Conservation (phyloP, 225 moss, liverwort and hornwort species). For the Ulota crispa region DNA sequence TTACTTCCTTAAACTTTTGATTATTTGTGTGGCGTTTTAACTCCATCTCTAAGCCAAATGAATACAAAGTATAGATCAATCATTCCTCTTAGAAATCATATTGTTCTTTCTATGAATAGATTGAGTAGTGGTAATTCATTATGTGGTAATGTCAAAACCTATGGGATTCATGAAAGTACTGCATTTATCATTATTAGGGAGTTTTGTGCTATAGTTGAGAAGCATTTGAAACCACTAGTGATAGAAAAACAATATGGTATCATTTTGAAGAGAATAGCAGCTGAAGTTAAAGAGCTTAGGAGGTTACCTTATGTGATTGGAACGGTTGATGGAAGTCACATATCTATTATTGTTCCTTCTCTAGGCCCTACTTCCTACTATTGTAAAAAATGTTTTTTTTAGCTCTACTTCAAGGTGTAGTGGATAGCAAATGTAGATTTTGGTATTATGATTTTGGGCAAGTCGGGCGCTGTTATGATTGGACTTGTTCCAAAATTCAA, state of each 20-base stretch:
- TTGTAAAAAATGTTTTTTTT: no score
- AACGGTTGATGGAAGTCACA: background rate
- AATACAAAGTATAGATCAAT: background rate
- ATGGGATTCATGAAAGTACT: background rate
- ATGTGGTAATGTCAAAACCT: background rate
- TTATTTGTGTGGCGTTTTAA: background rate
- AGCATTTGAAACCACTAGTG: background rate
- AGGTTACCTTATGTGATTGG: background rate
- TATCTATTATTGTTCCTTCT: background rate
- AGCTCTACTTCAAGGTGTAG: no score
- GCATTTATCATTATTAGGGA: background rate
- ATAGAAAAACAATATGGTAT: background rate
- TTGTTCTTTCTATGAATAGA: background rate
- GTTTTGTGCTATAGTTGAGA: background rate
- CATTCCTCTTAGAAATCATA: background rate
- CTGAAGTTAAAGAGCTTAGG: background rate
- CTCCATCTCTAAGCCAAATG: background rate
- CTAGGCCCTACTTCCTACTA: background rate
- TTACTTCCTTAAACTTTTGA: background rate
- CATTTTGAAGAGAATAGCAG: background rate
- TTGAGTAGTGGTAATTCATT: background rate
- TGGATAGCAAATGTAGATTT: no score
- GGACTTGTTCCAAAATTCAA: no score
- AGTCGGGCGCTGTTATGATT: accelerated
- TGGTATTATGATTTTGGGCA: no score